A percentile compares a stretch with the other conserved stretches of the same genome.
These are phyloP conservation scores for Brassica carinata DNA, from an alignment of 345 rosid genomes.

Conservation along the genomic window DNA sequence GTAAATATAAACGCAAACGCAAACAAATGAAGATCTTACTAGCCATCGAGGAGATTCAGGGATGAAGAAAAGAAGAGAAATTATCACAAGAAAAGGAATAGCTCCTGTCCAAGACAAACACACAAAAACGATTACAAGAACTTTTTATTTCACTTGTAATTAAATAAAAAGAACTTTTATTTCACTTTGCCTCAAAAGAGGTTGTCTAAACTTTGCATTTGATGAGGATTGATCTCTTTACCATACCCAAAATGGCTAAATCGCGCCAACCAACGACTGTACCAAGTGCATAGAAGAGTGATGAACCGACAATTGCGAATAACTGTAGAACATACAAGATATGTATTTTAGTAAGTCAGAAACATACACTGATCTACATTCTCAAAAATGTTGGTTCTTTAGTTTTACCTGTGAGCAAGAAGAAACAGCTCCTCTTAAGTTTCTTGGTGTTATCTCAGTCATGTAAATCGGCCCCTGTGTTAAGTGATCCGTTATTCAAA, in stretches of 20 bases:
- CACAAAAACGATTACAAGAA: constrained; percentile 5
- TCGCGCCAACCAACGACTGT: constrained; percentile 33
- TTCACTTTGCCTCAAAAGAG: background rate
- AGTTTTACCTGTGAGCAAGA: constrained; percentile 32
- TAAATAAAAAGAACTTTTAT: background rate
- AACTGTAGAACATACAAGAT: constrained; percentile 14
- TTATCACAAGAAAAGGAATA: constrained; percentile 13
- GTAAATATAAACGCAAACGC: background rate
- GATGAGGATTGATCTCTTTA: background rate
- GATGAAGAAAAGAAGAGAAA: constrained; percentile 41
- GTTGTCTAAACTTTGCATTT: background rate
- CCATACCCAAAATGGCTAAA: constrained; percentile 40
- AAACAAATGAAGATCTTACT: constrained; percentile 19
- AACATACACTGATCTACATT: background rate
- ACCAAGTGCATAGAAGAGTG: constrained; percentile 33
- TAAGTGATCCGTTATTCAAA: background rate
- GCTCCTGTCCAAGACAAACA: constrained; percentile 18
- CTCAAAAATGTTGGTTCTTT: background rate
- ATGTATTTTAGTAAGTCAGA: background rate
- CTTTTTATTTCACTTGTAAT: background rate
- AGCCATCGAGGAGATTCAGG: constrained; percentile 45
- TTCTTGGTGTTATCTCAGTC: constrained; percentile 38
- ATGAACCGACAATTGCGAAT: constrained; percentile 26
- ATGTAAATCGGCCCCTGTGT: constrained; percentile 40
- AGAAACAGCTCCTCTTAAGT: constrained; percentile 34